Base-by-base conservation (phyloP, 164 flowering plant species). In the Vitis riparia region DNA sequence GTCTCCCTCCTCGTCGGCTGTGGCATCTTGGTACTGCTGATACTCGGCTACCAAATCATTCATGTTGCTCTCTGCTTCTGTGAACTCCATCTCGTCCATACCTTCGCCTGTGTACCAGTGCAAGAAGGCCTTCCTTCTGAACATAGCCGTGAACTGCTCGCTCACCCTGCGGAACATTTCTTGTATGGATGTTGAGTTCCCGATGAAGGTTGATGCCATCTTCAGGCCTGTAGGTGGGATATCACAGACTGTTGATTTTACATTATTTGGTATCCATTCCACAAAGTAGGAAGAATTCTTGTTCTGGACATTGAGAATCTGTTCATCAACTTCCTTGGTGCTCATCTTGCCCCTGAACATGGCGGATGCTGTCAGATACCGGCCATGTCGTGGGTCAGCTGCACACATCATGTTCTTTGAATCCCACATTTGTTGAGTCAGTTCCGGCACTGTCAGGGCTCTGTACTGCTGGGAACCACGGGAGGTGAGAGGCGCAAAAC, bases 391-490 rank as follows among this genome's bases (percentile, higher is more conserved):
- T 0, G 86, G 87, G 47, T 84, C 85, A 10, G 87, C 85, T 1
- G 85, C 87, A n/a, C 87, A 84, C 87, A 84, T 84, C 87, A 84
- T 84, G 81, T 84, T 84, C 80, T 84, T 84, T 2, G 87, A 48
- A 60, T 81, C 87, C 87, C 88, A 85, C 88, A 85, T 85, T 64
- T 85, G 86, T 49, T 85, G 88, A 16, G 88, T 82, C 11, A 85
- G 86, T 71, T 85, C 86, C 2, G 87, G 87, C 16, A 84, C 88
- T 0, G 83, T 78, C 37, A 85, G 69, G 57, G 82, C 69, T 14
- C 82, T 68, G 76, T 85, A 85, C 60, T 77, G 83, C 73, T 85
- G 88, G 3, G 88, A 85, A 0, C 86, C 84, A 11, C 88, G 77
- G 0, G 88, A 82, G 2, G 88, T 85, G 17, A 85, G 73, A 3